Base-by-base conservation (phyloP, 2,329 filamentous ascomycete species). In the Setomelanomma holmii region DNA sequence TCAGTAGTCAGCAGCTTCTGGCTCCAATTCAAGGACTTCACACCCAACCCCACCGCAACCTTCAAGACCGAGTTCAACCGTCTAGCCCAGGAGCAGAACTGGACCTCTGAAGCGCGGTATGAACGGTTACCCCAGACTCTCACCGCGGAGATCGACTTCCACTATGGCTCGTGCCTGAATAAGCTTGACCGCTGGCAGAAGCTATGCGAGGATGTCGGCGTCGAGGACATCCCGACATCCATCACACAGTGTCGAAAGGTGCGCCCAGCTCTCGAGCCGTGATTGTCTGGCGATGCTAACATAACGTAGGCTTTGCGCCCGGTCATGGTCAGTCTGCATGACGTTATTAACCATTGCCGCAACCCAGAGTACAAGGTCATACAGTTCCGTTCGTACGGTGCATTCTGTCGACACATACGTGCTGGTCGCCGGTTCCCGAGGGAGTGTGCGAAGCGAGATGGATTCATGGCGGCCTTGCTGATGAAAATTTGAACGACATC, bases 181-280 rank as follows among this genome's bases (percentile, higher is more conserved):
- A 60, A 54, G 23, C 52, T 73, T 10, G 53, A 58, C 10, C 51
- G 50, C 2, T 71, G 63, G 60, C 66, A 69, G 41, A 50, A 63
- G 12, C 48, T 72, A 3, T 73, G 70, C 41, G 33, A 44, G 3
- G 62, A 71, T 16, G 51, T 68, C 17, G 60, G 56, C 20, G 53
- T 71, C 11, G 45, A 55, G 5, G 43, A 56, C 3, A 51, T 59
- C 1, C 62, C 61, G 0, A 30, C 17, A 0, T 64, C 67, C 0
- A 57, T 72, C 36, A 67, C 51, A 2, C 45, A 69, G 42, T 71
- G 66, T 44, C 65, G 56, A 49, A 69, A 65, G 60, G 68, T 69
- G 40, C 27, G 49, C 38, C 33, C 11, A 39, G 16, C 10, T 8
- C 19, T 7, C 11, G 4, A 1, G 34, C 5, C 7, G 5, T 8